Evolutionary conservation across 257 asterid species (phyloP), one percentile per base, ranked within the genome.

Genomic region (Capsicum chinense): DNA sequence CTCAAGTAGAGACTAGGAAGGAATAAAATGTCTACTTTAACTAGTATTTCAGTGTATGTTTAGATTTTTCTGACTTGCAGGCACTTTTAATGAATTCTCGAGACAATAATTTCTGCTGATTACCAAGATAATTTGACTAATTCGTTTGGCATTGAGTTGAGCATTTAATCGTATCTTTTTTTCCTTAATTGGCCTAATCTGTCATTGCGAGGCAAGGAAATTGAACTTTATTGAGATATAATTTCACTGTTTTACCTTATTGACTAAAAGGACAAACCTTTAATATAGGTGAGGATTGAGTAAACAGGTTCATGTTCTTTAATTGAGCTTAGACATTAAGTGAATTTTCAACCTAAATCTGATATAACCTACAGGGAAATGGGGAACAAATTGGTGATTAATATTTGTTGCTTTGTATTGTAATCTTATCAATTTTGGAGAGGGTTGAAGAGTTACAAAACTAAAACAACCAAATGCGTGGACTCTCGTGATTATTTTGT

Each of bases 321-420:
- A 26, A 14, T 78, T 78, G 64, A 26, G 63, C 63, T 52, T 52
- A 26, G 26, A 26, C 44, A 15, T 54, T 78, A 54, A 26, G 48
- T 26, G 81, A 78, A 33, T 12, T 14, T 76, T 76, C 81, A 78
- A 78, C 64, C 64, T 78, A 78, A 54, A 76, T 76, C 63, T 76
- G 9, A 54, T 15, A 76, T 52, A 52, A 54, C 16, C 54, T 21
- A 50, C 26, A 13, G 47, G 81, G 64, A 78, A 56, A 78, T 69
- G n/a, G 54, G 54, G 78, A 69, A 39, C 26, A 39, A 39, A 39
- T 69, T 14, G 54, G 14, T 16, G 33, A 69, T 7, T 19, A 37
- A 33, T 52, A 33, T 33, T 71, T 26, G 50, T 52, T 78, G 50
- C 64, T 78, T 78, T 10, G 14, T 7, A 26, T 76, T 15, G 26